Base-by-base conservation (phyloP, 768 basidiomycete genomes). In the Crucibulum laeve region DNA sequence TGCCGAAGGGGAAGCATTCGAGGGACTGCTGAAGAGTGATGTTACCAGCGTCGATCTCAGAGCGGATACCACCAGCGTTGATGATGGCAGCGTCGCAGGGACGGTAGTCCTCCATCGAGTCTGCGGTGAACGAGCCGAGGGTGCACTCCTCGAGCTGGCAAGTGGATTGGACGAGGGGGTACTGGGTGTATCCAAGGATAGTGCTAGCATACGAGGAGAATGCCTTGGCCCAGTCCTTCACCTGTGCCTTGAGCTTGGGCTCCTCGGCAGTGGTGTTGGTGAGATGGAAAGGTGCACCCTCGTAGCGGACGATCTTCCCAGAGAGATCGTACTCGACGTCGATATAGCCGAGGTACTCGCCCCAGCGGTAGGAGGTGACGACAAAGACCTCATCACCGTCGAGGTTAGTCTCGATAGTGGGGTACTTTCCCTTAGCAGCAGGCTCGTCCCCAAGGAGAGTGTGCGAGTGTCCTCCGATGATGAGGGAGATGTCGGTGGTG, bases 371-470 rank as follows among this genome's bases (percentile, higher is more conserved):
- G 10, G 69, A 61, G 0, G 70, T 72, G 41, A 74, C 67, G n/a
- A 75, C 62, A 46, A 68, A 70, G 14, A 75, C 71, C 35, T 71
- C 71, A 15, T 75, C 70, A 6, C 71, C 69, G 38, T 68, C 63
- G 15, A 63, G 53, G 52, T 74, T 75, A 30, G 55, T 60, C 37
- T 52, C 61, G 24, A 73, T 66, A 4, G 73, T 75, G 3, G 73
- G 73, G 48, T 74, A 75, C 4, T 62, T 56, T 7, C 73, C 73
- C 23, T 54, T 55, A 8, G 67, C 65, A 22, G 59, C 64, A 17
- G 60, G 53, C 45, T 69, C 59, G 37, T 69, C 63, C 18, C 69
- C 71, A 14, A 74, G 57, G 15, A 71, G 65, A 15, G 73, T 73
- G 50, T 74, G 71, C 3, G 67, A 69, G 51, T 70, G 71, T 10